Evolutionary conservation across 1,284 basidiomycete genomes (phyloP), one percentile per base, ranked within the genome.

Genomic region (Melampsora occidentalis): DNA sequence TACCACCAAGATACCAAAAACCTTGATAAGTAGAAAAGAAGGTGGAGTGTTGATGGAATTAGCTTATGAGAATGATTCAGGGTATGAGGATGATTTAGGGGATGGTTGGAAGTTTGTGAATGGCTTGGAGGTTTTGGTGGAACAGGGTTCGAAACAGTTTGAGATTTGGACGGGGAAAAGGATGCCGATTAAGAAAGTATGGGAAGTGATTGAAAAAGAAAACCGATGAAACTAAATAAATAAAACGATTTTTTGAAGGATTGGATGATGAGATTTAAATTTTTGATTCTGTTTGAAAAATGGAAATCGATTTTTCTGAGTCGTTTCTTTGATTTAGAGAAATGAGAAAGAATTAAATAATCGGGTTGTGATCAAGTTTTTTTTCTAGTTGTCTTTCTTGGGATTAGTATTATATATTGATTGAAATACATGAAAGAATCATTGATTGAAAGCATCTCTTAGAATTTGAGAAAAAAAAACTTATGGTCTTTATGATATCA

Each of bases 61-160:
- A 90, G 93, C 93, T 25, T 97, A 97, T 84, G 88, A 90, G 72
- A 12, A 22, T 9, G 91, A 91, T 14, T 88, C 90, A 0, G 81
- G 92, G 66, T 83, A 92, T 42, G 80, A 82, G 61, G 82, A 91
- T 5, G 90, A 89, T 5, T 35, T 83, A 81, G 3, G 84, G 81
- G 2, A 79, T 76, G 18, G 82, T n/a, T 97, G 94, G 94, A 86
- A 84, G 28, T 84, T 85, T 0, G 90, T 94, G 12, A 86, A 87
- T 61, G 94, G 94, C 0, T 85, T 96, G 7, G 91, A 94, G 81
- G 90, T 94, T 63, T 84, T 96, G 65, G 85, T 94, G 64, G 90
- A 93, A 84, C 93, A 96, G 82, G 94, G 91, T 1, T 94, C 89
- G 83, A 87, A 87, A 75, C 93, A 95, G 84, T 94, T 93, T 82